Evolutionary conservation across 495 filamentous ascomycete species (phyloP).

Genomic region (Aspergillus bridgeri): DNA sequence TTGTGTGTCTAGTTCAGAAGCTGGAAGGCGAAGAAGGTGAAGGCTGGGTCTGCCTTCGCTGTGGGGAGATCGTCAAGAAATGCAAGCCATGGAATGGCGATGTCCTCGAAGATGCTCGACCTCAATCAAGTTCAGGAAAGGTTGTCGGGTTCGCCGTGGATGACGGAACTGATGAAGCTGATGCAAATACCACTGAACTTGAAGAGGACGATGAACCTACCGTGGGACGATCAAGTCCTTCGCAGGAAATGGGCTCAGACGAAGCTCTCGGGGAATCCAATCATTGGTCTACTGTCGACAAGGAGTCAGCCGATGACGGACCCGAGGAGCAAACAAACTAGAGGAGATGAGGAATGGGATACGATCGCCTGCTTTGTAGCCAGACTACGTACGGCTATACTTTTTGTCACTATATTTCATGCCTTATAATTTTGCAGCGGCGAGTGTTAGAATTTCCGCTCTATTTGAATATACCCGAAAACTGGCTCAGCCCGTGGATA

Average conservation of each 20-base stretch:
- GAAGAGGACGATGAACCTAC: slow-evolving; percentile 10
- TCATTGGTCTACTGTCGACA: slow-evolving; percentile 37
- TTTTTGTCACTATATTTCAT: neutral
- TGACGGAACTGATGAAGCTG: slow-evolving; percentile 16
- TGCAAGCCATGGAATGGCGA: slow-evolving; percentile 93
- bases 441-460: neutral
- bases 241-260: slow-evolving; percentile 32
- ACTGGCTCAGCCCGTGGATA: neutral
- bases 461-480: neutral
- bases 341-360: neutral
- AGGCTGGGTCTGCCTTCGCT: slow-evolving; percentile 92
- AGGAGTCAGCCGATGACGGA: slow-evolving; percentile 19
- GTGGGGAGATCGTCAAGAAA: slow-evolving; percentile 79
- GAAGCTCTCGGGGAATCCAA: slow-evolving; percentile 35
- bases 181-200: slow-evolving; percentile 12
- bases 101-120: slow-evolving; percentile 58
- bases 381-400: neutral
- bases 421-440: slow-evolving; percentile 1
- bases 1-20: slow-evolving; percentile 88
- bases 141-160: slow-evolving; percentile 69
- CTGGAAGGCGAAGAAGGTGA: slow-evolving; percentile 93
- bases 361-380: neutral
- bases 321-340: slow-evolving; percentile 8
- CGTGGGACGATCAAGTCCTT: slow-evolving; percentile 20
- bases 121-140: slow-evolving; percentile 52